Percentiles rank a stretch among this genome's conserved stretches.
These are phyloP conservation scores for Suillus clintonianus DNA, from an alignment of 768 basidiomycete genomes.

Conservation along the genomic window DNA sequence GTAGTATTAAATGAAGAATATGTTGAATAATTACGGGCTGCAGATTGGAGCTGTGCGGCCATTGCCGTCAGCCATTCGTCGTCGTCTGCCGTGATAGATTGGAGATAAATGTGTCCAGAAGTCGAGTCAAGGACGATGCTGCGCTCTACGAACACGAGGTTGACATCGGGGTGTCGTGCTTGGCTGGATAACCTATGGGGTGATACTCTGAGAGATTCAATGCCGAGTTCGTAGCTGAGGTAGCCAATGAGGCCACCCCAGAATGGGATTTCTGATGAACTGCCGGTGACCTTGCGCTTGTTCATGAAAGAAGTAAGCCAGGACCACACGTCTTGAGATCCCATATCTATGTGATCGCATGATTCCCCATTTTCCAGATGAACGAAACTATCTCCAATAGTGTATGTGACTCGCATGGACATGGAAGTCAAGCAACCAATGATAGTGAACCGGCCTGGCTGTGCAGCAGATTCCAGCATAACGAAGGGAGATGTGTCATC, in stretches of 20 bases:
- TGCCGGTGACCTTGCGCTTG: constrained; percentile 45
- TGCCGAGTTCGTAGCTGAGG: constrained; percentile 80
- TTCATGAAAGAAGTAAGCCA: constrained; percentile 78
- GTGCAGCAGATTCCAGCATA: constrained; percentile 74
- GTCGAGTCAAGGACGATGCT: constrained; percentile 68
- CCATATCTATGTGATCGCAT: constrained; percentile 43
- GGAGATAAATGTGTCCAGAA: constrained; percentile 55
- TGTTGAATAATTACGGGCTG: constrained; percentile 13
- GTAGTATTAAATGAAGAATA: constrained; percentile 11
- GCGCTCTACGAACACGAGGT: constrained; percentile 76
- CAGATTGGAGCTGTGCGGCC: constrained; percentile 16
- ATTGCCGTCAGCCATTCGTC: constrained; percentile 59
- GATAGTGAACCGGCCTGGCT: constrained; percentile 75
- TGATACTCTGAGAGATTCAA: constrained; percentile 52
- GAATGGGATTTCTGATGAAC: constrained; percentile 62
- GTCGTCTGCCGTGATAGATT: constrained; percentile 64
- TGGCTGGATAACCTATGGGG: constrained; percentile 29
- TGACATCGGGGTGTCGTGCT: constrained; percentile 65
- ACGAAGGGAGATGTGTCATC: constrained; percentile 66
- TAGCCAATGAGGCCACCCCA: constrained; percentile 84
- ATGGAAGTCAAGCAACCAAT: constrained; percentile 59
- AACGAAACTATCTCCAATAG: constrained; percentile 50
- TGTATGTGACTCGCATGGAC: constrained; percentile 61
- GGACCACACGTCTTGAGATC: constrained; percentile 62
- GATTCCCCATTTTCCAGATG: constrained; percentile 42